Base-by-base conservation (phyloP, 2,329 filamentous ascomycete genomes). In the Fusarium clavum region DNA sequence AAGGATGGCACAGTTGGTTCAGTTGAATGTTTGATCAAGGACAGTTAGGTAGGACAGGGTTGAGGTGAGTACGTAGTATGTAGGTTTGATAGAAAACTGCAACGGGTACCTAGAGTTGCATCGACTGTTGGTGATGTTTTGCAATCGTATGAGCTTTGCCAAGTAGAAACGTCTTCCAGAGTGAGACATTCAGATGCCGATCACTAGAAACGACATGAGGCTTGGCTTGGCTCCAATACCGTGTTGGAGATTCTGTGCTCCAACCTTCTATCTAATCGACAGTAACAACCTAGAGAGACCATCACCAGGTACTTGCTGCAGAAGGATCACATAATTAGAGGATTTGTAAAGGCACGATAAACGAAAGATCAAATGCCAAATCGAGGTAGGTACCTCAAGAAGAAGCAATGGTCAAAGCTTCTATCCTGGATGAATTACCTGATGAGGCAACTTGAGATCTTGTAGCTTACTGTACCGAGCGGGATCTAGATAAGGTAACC, bases 401-500 rank as follows among this genome's bases (percentile, higher is more conserved):
- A 58, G 46, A 67, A 67, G 63, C 43, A 49, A 60, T 64, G 64
- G 64, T 51, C 59, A 64, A 69, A 69, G 57, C 63, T 67, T 63
- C n/a, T 20, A 34, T 53, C 34, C 49, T 53, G 25, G 25, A 22
- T 25, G 20, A 22, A 24, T 68, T 71, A 34, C 67, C 68, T 60
- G 51, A 70, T 69, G 63, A 71, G 58, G 68, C 51, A 71, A 69
- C 44, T 65, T 49, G 55, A 63, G 59, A 70, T 70, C 68, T 71
- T 59, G 64, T 57, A 62, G 60, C 49, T 71, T 71, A 60, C 68
- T 53, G 64, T 57, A 54, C 57, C 49, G 41, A 52, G 55, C 52
- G 68, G 64, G 67, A 70, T 70, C 67, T 70, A 64, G 58, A 63
- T 54, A 38, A 62, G 27, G 27, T 63, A 63, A 43, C 34, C 18